Base-by-base conservation (phyloP, 805 yeast species). In the Metschnikowia amazonensis region DNA sequence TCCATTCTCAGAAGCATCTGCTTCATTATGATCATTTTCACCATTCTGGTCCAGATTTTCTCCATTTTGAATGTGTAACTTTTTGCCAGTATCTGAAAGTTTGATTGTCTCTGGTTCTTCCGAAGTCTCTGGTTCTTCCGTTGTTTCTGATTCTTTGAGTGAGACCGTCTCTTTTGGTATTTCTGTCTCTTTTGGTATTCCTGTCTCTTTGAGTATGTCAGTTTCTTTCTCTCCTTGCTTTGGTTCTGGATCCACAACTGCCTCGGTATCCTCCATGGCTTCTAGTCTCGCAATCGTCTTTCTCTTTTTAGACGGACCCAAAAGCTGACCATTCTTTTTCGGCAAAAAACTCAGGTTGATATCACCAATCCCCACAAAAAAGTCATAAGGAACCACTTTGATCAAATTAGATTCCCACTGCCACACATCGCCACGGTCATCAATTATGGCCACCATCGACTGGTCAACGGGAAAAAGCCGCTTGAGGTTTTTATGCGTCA, bases 341-440 rank as follows among this genome's bases (percentile, higher is more conserved):
- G 99, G 98, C 45, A 94, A 69, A 60, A 89, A 89, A 53, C 89
- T 84, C 17, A 96, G 88, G 59, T 94, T 94, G 59, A 94, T 94
- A 69, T 94, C 99, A 24, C 99, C 99, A 46, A 92, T 89, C 9
- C 98, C 98, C 30, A 90, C 95, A 58, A 94, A 94, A 58, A 94
- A 94, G 62, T 88, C 96, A 63, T 89, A 94, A 0, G 99, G 99
- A 1, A 89, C 85, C 4, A 92, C 98, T 65, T 92, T 88, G 47
- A 94, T 81, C 56, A 94, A 69, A 60, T 94, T 90, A 10, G 85
- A 82, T 54, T 89, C 86, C 99, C 99, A 94, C 59, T 86, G 87
- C 99, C 99, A 94, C 17, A 94, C 99, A 64, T 94, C 99, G 2
- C 97, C 99, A 62, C 99, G 78, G 64, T 94, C 99, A 64, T 94